Evolutionary conservation across 2,329 filamentous ascomycete species (phyloP).

Genomic region (Dactylellina sp.): DNA sequence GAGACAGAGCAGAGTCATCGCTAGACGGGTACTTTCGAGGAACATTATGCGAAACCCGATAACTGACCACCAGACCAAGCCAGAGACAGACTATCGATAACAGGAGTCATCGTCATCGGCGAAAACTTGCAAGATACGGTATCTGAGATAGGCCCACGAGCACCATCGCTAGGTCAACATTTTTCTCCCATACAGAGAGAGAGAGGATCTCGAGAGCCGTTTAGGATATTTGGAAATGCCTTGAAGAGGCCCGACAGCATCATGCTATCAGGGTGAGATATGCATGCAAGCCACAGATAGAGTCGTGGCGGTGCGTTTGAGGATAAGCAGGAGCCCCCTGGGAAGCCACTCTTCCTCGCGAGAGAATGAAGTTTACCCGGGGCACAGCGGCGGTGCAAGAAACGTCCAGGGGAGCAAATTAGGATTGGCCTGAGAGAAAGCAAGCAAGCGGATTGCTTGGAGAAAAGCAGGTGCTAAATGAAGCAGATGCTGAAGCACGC

Average conservation of each 20-base stretch:
- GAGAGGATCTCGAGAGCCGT: too few species aligned
- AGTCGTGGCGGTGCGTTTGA: constrained; percentile 30
- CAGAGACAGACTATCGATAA: constrained; percentile 39
- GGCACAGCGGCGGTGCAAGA: constrained; percentile 11
- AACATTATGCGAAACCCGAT: constrained; percentile 18
- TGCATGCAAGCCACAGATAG: constrained; percentile 12
- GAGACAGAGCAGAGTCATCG: constrained; percentile 32
- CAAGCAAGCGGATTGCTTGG: too few species aligned
- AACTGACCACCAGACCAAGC: background rate
- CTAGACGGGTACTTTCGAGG: constrained; percentile 39
- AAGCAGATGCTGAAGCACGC: constrained; percentile 14
- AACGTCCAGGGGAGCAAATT: background rate
- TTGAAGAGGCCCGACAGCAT: too few species aligned
- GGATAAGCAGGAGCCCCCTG: constrained; percentile 1
- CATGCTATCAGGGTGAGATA: too few species aligned
- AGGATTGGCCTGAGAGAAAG: too few species aligned
- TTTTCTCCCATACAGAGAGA: too few species aligned
- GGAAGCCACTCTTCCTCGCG: too few species aligned
- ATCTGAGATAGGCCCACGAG: too few species aligned
- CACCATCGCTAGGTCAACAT: too few species aligned
- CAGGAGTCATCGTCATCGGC: constrained; percentile 44
- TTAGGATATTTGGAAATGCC: too few species aligned
- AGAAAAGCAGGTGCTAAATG: constrained; percentile 9
- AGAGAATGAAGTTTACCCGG: too few species aligned
- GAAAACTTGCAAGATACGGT: background rate